Evolutionary conservation across 768 basidiomycete species (phyloP), one percentile per base, ranked within the genome.

Genomic region (Butyriboletus loyo): DNA sequence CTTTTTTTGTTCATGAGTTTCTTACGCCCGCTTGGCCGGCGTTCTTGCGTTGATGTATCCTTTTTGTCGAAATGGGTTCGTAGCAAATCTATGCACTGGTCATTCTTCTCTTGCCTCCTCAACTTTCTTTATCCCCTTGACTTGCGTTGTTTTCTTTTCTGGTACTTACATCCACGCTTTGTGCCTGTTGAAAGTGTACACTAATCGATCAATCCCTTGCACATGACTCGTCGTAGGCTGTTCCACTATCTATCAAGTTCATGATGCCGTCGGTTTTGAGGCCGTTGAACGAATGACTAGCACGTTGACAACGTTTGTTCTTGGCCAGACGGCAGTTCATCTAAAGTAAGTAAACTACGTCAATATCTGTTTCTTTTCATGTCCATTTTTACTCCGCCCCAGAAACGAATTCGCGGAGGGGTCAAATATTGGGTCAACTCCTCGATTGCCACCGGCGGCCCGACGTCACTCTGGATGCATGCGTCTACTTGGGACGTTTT

Each of bases 121-220:
- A 28, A 28, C 45, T 30, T 47, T 51, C 47, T 50, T 62, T 53
- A 58, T 60, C 55, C 36, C 38, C 21, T 58, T 56, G 50, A 40
- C 52, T 35, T 56, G 8, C 52, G 17, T 53, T 41, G 17, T 53
- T 41, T 55, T 48, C 37, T 48, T 43, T 48, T 42, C 52, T 56
- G 51, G 40, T 68, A 62, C 66, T 67, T 69, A 69, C 66, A 52
- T 57, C 38, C 62, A 56, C 56, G 59, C 48, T 36, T 56, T 53
- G 66, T 64, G 42, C 47, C 35, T n/a, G 65, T 61, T 59, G 66
- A 69, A 60, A 55, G 46, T 68, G 67, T 68, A 68, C 65, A 53
- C 63, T 68, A 71, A 68, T 63, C 50, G 47, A 70, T 57, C 58
- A 49, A 62, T 59, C 51, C 52, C 53, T 47, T 50, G 53, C 59